Evolutionary conservation across 1,284 basidiomycete species (phyloP), one percentile per base, ranked within the genome.

Genomic region (Xerocomus amazonicus): DNA sequence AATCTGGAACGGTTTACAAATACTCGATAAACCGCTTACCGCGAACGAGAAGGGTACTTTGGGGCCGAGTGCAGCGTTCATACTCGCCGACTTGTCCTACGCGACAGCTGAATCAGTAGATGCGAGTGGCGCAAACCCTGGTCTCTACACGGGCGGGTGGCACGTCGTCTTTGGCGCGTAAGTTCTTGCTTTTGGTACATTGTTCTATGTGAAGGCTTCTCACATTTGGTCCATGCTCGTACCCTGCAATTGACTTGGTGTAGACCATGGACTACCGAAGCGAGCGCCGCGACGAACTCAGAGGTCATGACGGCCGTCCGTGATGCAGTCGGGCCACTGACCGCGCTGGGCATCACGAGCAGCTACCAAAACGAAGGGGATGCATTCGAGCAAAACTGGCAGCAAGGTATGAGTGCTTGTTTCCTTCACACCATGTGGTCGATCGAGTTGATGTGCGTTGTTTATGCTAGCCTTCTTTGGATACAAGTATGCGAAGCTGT

Each of bases 311-410:
- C 37, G 3, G 51, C 48, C 35, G 19, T 59, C 19, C 43, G 48
- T 2, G 4, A 46, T 3, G 50, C 60, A 0, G 46, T 60, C 16
- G 13, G 28, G 9, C 56, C 60, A 0, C 23, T 63, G 37, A 39
- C 42, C 6, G 50, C 53, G 3, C 17, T 63, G 13, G 62, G 60
- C 10, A 40, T 61, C 33, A 52, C 26, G 38, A 41, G 51, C 6
- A 63, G 56, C 39, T 62, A 62, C 47, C 61, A 63, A 27, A 65
- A 62, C 17, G 61, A 62, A 28, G 61, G 43, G 9, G 49, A 52
- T 14, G 9, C 52, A 2, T 61, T 54, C 26, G 60, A 61, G 26
- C 14, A 1, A 8, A 19, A 59, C 40, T 61, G 60, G 58, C 56
- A 65, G 51, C 33, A 57, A 51, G 32, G 62, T 60, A 41, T 6